A percentile compares a stretch with the other conserved stretches of the same genome.
Evolutionary conservation across 2,329 filamentous ascomycete species (phyloP).

Genomic region (Neofusicoccum umdonicola): DNA sequence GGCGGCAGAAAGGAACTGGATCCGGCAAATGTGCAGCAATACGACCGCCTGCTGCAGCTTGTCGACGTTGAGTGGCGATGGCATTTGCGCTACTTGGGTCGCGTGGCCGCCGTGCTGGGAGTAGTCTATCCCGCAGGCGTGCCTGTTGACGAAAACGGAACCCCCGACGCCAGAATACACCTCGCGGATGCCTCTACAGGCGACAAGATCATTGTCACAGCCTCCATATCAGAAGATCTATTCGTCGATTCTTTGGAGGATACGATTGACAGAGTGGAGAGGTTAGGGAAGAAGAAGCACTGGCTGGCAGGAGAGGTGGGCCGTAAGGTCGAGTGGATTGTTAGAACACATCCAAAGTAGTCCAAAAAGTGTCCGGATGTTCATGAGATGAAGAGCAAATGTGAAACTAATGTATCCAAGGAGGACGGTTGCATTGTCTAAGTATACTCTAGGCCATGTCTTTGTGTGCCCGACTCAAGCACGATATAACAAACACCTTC

Average conservation of each 20-base stretch:
- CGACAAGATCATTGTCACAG: conserved; percentile 25
- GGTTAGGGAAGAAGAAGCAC: conserved; percentile 41
- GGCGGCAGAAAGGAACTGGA: conserved; percentile 57
- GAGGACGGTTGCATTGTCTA: too few relatives aligned
- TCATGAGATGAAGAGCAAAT: too few relatives aligned
- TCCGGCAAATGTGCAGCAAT: conserved; percentile 57
- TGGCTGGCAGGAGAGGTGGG: conserved; percentile 23
- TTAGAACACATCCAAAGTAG: not conserved
- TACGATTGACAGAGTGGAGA: conserved; percentile 32
- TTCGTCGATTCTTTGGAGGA: conserved; percentile 31
- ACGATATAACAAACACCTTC: not conserved
- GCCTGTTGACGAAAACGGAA: not conserved
- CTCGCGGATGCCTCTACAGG: conserved; percentile 21
- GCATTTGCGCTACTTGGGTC: conserved; percentile 65
- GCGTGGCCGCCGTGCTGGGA: conserved; percentile 57
- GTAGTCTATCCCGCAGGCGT: conserved; percentile 61
- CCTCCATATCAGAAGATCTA: conserved; percentile 26
- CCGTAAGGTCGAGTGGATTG: not conserved
- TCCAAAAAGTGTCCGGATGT: too few relatives aligned
- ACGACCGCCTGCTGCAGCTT: conserved; percentile 52
- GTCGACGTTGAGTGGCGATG: conserved; percentile 55
- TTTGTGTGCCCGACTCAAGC: too few relatives aligned
- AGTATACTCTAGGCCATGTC: too few relatives aligned
- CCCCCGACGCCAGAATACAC: conserved; percentile 33
- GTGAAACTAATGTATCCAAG: too few relatives aligned